These are phyloP conservation scores for Sporobolomyces roseus DNA, from an alignment of 768 basidiomycete genomes.

Conservation along the genomic window DNA sequence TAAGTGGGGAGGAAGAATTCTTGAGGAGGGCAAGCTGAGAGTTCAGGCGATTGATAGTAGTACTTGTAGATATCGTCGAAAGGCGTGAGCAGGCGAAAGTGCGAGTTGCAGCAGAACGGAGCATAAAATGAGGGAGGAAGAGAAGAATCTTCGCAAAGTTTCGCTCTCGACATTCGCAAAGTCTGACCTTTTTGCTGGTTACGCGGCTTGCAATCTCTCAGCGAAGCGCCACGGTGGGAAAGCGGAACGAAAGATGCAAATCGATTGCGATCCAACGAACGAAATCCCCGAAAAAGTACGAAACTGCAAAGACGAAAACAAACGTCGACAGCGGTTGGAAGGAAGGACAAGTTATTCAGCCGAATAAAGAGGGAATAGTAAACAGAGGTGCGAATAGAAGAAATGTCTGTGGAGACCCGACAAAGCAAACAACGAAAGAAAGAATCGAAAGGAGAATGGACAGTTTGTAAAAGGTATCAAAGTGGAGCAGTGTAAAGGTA, in stretches of 20 bases:
- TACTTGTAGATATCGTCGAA: background rate
- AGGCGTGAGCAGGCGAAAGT: background rate
- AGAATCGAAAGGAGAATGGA: background rate
- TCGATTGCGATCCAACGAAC: too few relatives aligned
- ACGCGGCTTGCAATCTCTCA: too few relatives aligned
- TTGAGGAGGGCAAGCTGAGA: background rate
- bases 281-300: too few relatives aligned
- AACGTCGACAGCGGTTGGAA: too few relatives aligned
- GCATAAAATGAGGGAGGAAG: background rate
- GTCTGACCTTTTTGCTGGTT: too few relatives aligned
- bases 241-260: too few relatives aligned
- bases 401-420: too few relatives aligned
- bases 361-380: too few relatives aligned
- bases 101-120: background rate
- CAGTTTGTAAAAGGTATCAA: background rate
- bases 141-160: background rate
- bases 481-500: too few relatives aligned
- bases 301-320: too few relatives aligned
- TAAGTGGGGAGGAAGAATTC: background rate
- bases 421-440: background rate
- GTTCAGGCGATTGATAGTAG: background rate
- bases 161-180: background rate
- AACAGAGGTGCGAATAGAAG: background rate
- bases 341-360: too few relatives aligned
- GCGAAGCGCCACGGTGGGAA: too few relatives aligned